Evolutionary conservation across 257 asterid species (phyloP).

Genomic region (Nemophila menziesii): DNA sequence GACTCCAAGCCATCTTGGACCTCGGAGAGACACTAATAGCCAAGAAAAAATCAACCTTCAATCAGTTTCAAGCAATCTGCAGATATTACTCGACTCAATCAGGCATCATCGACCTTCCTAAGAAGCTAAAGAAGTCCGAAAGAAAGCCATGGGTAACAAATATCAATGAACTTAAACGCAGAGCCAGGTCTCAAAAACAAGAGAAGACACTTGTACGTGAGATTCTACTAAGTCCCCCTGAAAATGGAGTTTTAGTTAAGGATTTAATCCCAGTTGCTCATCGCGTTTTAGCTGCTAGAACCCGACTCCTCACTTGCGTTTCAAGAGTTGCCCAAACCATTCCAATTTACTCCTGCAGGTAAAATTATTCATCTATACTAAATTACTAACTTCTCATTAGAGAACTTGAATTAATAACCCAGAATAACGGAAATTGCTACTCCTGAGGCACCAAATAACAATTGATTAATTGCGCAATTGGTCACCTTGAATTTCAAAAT

Average conservation of each 20-base stretch:
- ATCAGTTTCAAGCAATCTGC: neutral
- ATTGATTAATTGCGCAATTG: too few relatives aligned
- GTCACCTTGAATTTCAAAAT: too few relatives aligned
- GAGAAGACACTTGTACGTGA: constrained; percentile 34
- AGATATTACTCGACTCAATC: constrained; percentile 16
- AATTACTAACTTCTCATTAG: neutral
- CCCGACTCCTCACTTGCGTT: constrained; percentile 28
- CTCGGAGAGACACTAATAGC: neutral
- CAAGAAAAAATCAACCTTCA: neutral
- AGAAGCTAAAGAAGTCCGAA: constrained; percentile 38
- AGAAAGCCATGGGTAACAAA: constrained; percentile 55
- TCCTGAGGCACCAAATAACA: too few relatives aligned
- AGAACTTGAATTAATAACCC: too few relatives aligned
- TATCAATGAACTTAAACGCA: constrained; percentile 45
- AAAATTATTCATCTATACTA: neutral
- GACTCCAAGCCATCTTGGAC: neutral
- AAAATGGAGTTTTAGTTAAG: constrained; percentile 50
- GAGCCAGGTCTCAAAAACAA: constrained; percentile 32
- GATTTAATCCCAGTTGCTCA: constrained; percentile 65
- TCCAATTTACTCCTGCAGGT: constrained; percentile 50
- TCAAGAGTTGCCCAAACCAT: constrained; percentile 28
- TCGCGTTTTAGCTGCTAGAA: constrained; percentile 34
- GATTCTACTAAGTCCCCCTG: constrained; percentile 41
- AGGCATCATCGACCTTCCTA: constrained; percentile 20
- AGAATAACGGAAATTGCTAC: too few relatives aligned